Conservation (phyloP, 2,329 filamentous ascomycete genomes). For the Paraconiothyrium brasiliense region DNA sequence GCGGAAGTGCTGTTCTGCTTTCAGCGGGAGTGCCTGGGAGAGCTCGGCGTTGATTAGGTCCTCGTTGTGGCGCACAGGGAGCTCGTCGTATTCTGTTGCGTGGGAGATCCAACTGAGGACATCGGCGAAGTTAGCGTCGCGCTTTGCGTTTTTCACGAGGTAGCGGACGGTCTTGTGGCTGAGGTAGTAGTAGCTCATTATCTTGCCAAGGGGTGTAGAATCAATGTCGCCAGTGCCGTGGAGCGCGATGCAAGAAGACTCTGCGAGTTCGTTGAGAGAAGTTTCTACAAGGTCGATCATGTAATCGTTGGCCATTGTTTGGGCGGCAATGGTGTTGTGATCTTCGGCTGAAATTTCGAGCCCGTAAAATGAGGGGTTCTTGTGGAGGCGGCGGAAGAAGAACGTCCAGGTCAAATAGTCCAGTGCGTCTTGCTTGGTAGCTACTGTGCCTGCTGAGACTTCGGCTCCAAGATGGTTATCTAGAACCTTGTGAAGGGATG, state of each 20-base stretch:
- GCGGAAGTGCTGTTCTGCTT: constrained; percentile 66
- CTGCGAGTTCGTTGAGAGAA: constrained; percentile 81
- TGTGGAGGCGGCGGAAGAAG: constrained; percentile 96
- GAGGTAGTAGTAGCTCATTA: constrained; percentile 98
- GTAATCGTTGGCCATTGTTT: constrained; percentile 89
- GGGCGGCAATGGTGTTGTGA: constrained; percentile 85
- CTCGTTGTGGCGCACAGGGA: constrained; percentile 97
- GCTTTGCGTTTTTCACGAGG: constrained; percentile 78
- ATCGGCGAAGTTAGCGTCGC: constrained; percentile 79
- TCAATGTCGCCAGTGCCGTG: constrained; percentile 90
- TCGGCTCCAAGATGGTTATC: constrained; percentile 98
- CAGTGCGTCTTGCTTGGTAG: constrained; percentile 94
- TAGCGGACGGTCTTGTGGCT: constrained; percentile 94
- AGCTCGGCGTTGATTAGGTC: constrained; percentile 95
- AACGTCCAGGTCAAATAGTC: constrained; percentile 99
- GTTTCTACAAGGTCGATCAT: constrained; percentile 93
- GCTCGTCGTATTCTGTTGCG: constrained; percentile 95
- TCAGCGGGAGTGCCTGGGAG: constrained; percentile 80
- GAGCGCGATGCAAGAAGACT: constrained; percentile 84
- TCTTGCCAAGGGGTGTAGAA: constrained; percentile 90
- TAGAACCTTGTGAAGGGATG: constrained; percentile 91
- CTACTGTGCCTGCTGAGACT: constrained; percentile 89
- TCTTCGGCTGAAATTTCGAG: constrained; percentile 93
- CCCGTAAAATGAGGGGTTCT: constrained; percentile 98
- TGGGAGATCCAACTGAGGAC: constrained; percentile 91